A percentile compares a stretch with the other conserved stretches of the same genome.
phyloP scores from a whole-genome alignment of 2,329 filamentous ascomycete species.

The Chaetomiaceae sp. region DNA sequence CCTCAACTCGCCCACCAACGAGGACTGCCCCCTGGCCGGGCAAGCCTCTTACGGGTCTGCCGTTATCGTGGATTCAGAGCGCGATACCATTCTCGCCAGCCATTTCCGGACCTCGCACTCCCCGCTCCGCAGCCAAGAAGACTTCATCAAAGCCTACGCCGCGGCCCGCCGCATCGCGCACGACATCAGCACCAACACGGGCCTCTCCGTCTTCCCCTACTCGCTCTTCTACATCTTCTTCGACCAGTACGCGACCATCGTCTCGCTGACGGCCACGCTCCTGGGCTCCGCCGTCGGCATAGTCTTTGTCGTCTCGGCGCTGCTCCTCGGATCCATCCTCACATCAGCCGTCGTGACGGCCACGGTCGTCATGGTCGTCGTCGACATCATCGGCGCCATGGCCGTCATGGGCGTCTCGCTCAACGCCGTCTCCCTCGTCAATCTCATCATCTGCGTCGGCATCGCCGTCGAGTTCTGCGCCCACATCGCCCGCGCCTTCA shows the following conservation, averaged over 20 bases:
- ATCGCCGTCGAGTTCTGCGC: slow-evolving; percentile 98
- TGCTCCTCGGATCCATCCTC: slow-evolving; percentile 76
- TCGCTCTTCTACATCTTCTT: slow-evolving; percentile 99
- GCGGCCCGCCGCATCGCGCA: slow-evolving; percentile 82
- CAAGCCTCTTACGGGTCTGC: slow-evolving; percentile 82
- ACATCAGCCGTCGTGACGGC: slow-evolving; percentile 79
- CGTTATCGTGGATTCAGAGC: slow-evolving; percentile 68
- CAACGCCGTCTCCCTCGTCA: slow-evolving; percentile 93
- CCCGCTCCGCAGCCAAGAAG: slow-evolving; percentile 77
- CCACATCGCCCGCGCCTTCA: slow-evolving; percentile 92
- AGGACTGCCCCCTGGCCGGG: slow-evolving; percentile 82
- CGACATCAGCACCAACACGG: slow-evolving; percentile 65
- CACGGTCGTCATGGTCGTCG: slow-evolving; percentile 88
- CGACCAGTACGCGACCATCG: slow-evolving; percentile 88
- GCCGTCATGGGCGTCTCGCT: slow-evolving; percentile 81
- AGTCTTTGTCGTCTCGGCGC: slow-evolving; percentile 73
- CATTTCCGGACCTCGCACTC: slow-evolving; percentile 92
- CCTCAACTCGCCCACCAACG: slow-evolving; percentile 72
- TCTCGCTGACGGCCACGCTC: slow-evolving; percentile 71
- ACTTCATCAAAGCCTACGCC: slow-evolving; percentile 89
- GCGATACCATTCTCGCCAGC: slow-evolving; percentile 67
- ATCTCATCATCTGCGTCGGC: slow-evolving; percentile 93
- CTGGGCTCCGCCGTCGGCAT: slow-evolving; percentile 79
- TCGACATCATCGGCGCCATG: slow-evolving; percentile 95
- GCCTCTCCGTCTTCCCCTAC: slow-evolving; percentile 88